Evolutionary conservation across 176 grass and related monocot species (phyloP).

Genomic region (Oryza rufipogon): DNA sequence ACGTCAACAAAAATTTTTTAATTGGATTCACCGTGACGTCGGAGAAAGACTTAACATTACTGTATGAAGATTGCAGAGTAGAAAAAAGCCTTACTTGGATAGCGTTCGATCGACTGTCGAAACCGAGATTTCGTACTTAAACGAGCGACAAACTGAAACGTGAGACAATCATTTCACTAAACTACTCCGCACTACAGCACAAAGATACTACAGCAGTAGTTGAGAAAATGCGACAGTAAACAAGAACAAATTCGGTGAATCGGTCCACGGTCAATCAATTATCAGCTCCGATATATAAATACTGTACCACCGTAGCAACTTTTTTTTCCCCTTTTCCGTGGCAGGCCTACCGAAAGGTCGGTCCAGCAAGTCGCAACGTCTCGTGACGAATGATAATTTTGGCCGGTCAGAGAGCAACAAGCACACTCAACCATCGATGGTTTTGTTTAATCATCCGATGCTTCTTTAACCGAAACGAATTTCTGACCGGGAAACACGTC

Average conservation of each 20-base stretch:
- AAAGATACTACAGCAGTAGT: background rate
- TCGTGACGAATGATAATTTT: background rate
- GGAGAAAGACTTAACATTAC: background rate
- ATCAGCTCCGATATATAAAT: background rate
- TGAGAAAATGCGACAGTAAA: background rate
- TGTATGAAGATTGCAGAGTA: too few relatives aligned
- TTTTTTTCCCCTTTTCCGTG: background rate
- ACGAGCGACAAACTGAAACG: background rate
- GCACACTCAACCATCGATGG: background rate
- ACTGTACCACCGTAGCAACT: background rate
- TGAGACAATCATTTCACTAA: background rate
- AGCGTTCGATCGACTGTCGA: background rate
- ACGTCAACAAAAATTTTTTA: background rate
- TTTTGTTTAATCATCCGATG: background rate
- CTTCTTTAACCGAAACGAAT: background rate
- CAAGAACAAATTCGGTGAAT: background rate
- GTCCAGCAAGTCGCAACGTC: background rate
- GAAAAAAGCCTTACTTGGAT: background rate
- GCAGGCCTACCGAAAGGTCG: background rate
- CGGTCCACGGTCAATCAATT: background rate
- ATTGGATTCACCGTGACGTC: background rate
- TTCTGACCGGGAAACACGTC: background rate
- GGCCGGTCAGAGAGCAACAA: conserved; percentile 1
- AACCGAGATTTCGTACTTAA: background rate
- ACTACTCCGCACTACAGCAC: background rate